A percentile compares a stretch with the other conserved stretches of the same genome.
phyloP scores from a whole-genome alignment of 2,329 filamentous ascomycete genomes.

The Coniochaeta sp. region DNA sequence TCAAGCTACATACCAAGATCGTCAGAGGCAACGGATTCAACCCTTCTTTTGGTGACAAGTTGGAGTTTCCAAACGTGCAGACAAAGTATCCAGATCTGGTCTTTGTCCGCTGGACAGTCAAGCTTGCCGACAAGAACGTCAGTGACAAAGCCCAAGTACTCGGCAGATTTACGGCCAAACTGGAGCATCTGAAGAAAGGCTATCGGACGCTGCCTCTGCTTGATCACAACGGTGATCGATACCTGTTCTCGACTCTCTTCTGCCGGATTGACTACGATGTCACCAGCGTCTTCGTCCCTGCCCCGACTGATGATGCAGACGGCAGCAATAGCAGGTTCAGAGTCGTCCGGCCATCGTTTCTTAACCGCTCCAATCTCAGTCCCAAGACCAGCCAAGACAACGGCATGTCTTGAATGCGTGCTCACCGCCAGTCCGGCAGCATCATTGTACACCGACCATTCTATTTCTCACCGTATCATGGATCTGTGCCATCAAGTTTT shows the following conservation, averaged over 20 bases:
- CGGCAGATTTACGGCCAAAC: conserved; percentile 88
- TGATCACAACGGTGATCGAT: conserved; percentile 84
- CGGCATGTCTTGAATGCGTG: conserved; percentile 10
- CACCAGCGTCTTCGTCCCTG: conserved; percentile 49
- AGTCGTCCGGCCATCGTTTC: conserved; percentile 51
- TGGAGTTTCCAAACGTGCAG: conserved; percentile 67
- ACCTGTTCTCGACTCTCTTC: conserved; percentile 90
- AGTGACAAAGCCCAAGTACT: conserved; percentile 59
- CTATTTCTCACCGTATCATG: neutral
- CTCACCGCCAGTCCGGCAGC: neutral
- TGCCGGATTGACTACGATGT: conserved; percentile 70
- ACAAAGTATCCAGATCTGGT: conserved; percentile 94
- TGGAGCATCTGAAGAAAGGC: conserved; percentile 81
- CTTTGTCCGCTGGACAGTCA: conserved; percentile 89
- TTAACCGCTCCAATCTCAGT: conserved; percentile 45
- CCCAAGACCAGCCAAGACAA: conserved; percentile 41
- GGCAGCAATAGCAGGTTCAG: conserved; percentile 47
- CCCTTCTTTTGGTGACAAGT: conserved; percentile 74
- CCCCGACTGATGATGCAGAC: conserved; percentile 24
- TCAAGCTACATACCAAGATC: conserved; percentile 68
- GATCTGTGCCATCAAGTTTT: conserved; percentile 13
- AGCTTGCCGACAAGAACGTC: conserved; percentile 65
- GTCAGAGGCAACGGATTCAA: conserved; percentile 89
- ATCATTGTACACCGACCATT: neutral
- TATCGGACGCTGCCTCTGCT: conserved; percentile 88